These are phyloP conservation scores for Fusarium chuoi DNA, from an alignment of 2,329 filamentous ascomycete genomes.

Conservation along the genomic window DNA sequence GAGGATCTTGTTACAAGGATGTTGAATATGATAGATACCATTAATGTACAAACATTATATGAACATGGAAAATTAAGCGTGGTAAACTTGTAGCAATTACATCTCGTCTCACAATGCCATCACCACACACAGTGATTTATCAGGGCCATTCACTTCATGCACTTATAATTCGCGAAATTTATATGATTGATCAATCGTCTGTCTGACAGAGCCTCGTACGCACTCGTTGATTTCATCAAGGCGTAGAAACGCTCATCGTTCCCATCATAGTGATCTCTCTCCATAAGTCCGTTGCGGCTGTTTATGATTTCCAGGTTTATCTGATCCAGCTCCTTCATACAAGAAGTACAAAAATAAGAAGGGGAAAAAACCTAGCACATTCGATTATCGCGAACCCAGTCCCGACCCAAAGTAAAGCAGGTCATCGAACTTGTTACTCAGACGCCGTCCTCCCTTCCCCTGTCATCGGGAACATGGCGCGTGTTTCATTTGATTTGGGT, in stretches of 20 bases:
- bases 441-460: constrained; percentile 5
- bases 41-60: background rate
- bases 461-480: constrained; percentile 14
- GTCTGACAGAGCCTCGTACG: constrained; percentile 22
- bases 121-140: background rate
- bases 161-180: constrained; percentile 13
- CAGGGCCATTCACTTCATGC: background rate
- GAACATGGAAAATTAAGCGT: background rate
- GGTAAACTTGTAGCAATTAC: background rate
- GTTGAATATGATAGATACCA: constrained; percentile 16
- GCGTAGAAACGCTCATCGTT: constrained; percentile 20
- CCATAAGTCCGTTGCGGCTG: constrained; percentile 12
- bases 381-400: constrained; percentile 25
- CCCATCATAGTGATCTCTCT: constrained; percentile 18
- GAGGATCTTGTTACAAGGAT: constrained; percentile 5
- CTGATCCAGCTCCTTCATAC: constrained; percentile 36
- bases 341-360: constrained; percentile 27
- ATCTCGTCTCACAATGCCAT: background rate
- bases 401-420: constrained; percentile 11
- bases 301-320: constrained; percentile 27
- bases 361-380: constrained; percentile 17
- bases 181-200: constrained; percentile 35
- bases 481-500: constrained; percentile 4
- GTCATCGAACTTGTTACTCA: constrained; percentile 24
- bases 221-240: constrained; percentile 20